A percentile compares a stretch with the other conserved stretches of the same genome.
These are phyloP conservation scores for Prunus mongolica DNA, from an alignment of 306 rosid genomes.

Conservation along the genomic window DNA sequence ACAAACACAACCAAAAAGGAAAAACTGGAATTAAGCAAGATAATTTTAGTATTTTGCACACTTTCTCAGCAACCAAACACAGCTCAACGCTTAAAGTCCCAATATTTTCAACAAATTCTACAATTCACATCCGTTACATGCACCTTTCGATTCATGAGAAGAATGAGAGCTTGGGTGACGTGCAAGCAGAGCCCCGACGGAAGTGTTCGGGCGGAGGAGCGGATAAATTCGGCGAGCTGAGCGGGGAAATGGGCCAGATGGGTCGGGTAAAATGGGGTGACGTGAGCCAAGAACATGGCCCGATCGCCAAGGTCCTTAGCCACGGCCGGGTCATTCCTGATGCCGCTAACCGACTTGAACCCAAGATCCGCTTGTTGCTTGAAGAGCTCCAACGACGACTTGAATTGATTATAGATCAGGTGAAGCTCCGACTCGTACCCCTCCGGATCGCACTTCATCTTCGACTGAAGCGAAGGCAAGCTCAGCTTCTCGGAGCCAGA, in stretches of 20 bases:
- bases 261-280: constrained; percentile 55
- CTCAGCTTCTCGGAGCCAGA: constrained; percentile 67
- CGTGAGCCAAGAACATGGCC: constrained; percentile 67
- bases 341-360: constrained; percentile 67
- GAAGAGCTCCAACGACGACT: constrained; percentile 65
- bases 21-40: not conserved
- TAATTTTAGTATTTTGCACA: not conserved
- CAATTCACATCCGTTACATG: not conserved
- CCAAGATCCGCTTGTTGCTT: constrained; percentile 61
- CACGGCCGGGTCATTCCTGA: constrained; percentile 53
- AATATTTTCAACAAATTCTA: not conserved
- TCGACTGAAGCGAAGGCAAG: constrained; percentile 59
- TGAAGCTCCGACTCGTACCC: constrained; percentile 72
- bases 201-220: constrained; percentile 43
- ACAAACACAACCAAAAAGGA: not conserved
- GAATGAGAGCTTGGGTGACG: constrained; percentile 54
- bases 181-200: constrained; percentile 60
- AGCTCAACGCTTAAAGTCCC: not conserved
- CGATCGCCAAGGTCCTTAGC: constrained; percentile 76
- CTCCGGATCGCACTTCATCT: constrained; percentile 86
- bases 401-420: constrained; percentile 58
- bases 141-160: constrained; percentile 62
- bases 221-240: constrained; percentile 56
- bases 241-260: constrained; percentile 57
- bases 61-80: constrained; percentile 5